These are phyloP conservation scores for Solanum sejunctum DNA, from an alignment of 257 asterid genomes.

Conservation along the genomic window DNA sequence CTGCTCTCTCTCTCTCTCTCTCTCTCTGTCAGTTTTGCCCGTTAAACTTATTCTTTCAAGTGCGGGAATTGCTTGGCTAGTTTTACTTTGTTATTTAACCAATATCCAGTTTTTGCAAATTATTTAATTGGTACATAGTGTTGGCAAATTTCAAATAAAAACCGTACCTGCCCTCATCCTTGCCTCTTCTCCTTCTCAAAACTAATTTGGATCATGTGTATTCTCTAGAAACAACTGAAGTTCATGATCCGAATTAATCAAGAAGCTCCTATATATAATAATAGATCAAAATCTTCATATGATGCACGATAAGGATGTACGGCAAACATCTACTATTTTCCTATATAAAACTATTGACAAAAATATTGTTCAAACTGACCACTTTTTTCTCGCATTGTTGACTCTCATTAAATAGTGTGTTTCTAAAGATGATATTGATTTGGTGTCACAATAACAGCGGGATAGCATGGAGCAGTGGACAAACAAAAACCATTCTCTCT, in stretches of 20 bases:
- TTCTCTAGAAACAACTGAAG: not conserved
- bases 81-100: not conserved
- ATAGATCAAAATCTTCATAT: not conserved
- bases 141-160: not conserved
- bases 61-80: not conserved
- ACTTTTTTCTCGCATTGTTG: not conserved
- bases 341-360: not conserved
- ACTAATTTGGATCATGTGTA: not conserved
- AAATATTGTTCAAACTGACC: not conserved
- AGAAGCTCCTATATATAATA: not conserved
- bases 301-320: not conserved
- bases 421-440: not conserved
- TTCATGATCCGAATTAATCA: not conserved
- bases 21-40: not conserved
- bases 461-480: not conserved
- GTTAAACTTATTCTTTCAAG: not conserved
- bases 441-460: not conserved
- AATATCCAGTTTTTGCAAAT: not conserved
- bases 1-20: not conserved
- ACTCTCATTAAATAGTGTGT: not conserved
- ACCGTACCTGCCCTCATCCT: not conserved
- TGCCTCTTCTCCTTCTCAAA: not conserved
- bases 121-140: not conserved
- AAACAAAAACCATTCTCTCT: not conserved
- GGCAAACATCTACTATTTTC: not conserved